Evolutionary conservation across 2,329 filamentous ascomycete species (phyloP).

Genomic region (Orbilia oligospora): DNA sequence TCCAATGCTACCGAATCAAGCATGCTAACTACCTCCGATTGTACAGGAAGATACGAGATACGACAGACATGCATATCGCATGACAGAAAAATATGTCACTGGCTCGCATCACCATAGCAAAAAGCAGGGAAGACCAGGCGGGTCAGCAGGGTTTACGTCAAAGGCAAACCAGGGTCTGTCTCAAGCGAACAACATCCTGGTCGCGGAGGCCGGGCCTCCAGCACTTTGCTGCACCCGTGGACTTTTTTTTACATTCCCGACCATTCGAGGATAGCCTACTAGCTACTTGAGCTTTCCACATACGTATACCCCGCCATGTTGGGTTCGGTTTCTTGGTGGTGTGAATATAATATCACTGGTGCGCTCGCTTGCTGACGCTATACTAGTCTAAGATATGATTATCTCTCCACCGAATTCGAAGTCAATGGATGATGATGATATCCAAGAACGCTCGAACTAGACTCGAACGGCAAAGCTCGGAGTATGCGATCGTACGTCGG

Average conservation of each 20-base stretch:
- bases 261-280: neutral
- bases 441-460: neutral
- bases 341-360: too few species aligned
- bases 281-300: too few species aligned
- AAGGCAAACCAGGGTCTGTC: conserved; percentile 23
- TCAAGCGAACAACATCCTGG: conserved; percentile 54
- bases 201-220: conserved; percentile 35
- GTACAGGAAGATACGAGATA: conserved; percentile 5
- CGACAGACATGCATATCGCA: conserved; percentile 9
- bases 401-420: neutral
- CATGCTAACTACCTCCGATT: neutral
- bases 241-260: conserved; percentile 1
- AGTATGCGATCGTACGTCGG: neutral
- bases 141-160: conserved; percentile 51
- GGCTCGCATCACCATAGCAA: conserved; percentile 48
- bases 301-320: conserved; percentile 1
- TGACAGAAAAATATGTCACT: conserved; percentile 18
- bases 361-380: too few species aligned
- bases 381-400: neutral
- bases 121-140: conserved; percentile 47
- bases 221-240: conserved; percentile 9
- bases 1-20: neutral
- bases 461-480: neutral
- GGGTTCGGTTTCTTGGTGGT: neutral
- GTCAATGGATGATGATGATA: neutral